Evolutionary conservation across 1,284 basidiomycete genomes (phyloP), one percentile per base, ranked within the genome.

Genomic region (Cerioporus squamosus): DNA sequence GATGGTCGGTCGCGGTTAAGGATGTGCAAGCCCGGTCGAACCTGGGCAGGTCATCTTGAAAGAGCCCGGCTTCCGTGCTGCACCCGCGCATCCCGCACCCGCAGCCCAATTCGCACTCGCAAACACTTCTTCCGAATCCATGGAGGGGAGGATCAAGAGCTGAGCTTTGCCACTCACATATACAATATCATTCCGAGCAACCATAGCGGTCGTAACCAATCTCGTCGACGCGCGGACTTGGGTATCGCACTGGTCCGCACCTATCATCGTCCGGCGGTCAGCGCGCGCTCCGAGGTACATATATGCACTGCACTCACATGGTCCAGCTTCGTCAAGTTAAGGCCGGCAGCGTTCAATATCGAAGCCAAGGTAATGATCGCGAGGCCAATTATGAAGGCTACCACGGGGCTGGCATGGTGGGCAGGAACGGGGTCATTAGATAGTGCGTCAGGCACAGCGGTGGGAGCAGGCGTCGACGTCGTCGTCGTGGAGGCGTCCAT

Each of bases 271-370:
- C 26, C 26, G 8, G 24, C 17, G 33, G 26, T 46, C 45, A 23
- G 15, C 33, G 15, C 33, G 17, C 14, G 18, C 47, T 39, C 45
- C 26, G 20, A 9, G 4, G 6, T 3, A 9, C 47, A 23, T 15
- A 20, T 18, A 20, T 33, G 33, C 9, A 23, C 26, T 29, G 53
- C n/a, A 68, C 82, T 61, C 62, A 90, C 90, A 82, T 93, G 90
- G 73, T 94, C 92, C 36, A 93, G 75, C 72, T 94, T 94, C 44
- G 90, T 91, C 60, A 94, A 76, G 70, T 94, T 94, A 45, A 94
- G 78, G 22, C 93, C 93, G 1, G 89, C 90, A 42, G 93, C 93
- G 67, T 94, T 94, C 65, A 93, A 79, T 14, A 94, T 82, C 8
- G 89, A 91, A 0, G 93, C 90, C 15, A 90, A 77, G 2, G 90